Evolutionary conservation across 1,139 yeast genomes (phyloP).

Genomic region (Kazachstania sp.): DNA sequence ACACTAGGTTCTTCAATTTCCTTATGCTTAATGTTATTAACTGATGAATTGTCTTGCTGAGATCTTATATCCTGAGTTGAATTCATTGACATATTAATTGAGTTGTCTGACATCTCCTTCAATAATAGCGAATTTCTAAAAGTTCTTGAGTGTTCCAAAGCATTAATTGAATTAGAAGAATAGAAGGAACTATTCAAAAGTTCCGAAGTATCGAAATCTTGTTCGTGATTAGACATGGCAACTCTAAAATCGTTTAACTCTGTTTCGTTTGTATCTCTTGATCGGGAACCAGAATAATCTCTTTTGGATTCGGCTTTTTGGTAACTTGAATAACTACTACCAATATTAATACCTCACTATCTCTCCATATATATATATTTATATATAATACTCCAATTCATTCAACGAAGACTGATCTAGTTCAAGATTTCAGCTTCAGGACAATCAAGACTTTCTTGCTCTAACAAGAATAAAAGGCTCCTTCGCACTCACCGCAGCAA

Average conservation of each 20-base stretch:
- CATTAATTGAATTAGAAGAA: conserved; percentile 27
- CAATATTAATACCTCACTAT: no score
- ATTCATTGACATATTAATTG: conserved; percentile 6
- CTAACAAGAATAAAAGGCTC: no score
- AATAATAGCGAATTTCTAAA: conserved; percentile 34
- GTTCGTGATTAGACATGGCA: neutral
- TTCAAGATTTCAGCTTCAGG: no score
- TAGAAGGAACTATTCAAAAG: conserved; percentile 20
- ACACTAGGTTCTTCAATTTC: neutral
- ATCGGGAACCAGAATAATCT: neutral
- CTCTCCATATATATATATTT: no score
- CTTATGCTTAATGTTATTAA: neutral
- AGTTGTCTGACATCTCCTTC: conserved; percentile 19
- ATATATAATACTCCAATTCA: no score
- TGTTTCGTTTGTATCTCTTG: neutral
- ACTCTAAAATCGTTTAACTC: neutral
- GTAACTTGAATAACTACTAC: no score
- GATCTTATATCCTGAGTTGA: conserved; percentile 3
- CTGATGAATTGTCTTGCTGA: neutral
- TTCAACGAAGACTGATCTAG: neutral
- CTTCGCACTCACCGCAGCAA: neutral
- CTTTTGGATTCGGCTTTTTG: no score
- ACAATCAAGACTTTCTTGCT: no score
- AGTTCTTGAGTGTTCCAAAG: conserved; percentile 38
- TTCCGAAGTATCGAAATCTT: conserved; percentile 8